Conservation (phyloP, 345 rosid genomes). For the Camelina sativa region DNA sequence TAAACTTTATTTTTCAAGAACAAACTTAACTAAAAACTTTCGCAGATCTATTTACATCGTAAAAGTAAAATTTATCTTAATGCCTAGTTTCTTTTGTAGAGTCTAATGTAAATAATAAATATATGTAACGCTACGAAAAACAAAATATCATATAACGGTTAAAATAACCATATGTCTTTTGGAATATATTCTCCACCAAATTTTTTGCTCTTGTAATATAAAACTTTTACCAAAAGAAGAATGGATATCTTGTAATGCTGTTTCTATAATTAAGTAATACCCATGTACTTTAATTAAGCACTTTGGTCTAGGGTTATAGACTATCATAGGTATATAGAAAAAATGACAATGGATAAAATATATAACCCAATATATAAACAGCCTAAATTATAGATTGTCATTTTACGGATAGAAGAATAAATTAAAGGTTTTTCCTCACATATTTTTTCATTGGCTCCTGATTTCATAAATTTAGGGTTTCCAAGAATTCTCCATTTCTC, state of each 20-base stretch:
- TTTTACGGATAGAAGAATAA: constrained; percentile 19
- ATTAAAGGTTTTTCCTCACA: neutral
- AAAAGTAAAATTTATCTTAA: neutral
- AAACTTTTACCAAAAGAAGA: constrained; percentile 64
- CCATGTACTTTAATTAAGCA: constrained; percentile 29
- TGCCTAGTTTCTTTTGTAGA: neutral
- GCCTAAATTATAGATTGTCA: constrained; percentile 4
- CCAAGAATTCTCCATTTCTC: constrained; percentile 32
- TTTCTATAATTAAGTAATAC: constrained; percentile 8
- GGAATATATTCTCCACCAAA: constrained; percentile 50
- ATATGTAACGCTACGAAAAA: neutral
- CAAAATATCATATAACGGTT: constrained; percentile 4
- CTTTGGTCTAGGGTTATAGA: constrained; percentile 46
- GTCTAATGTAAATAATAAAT: neutral
- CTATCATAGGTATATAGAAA: constrained; percentile 25
- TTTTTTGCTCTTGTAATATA: constrained; percentile 10
- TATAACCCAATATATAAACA: constrained; percentile 17
- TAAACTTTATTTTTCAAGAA: neutral
- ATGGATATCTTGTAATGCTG: constrained; percentile 56
- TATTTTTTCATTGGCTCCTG: constrained; percentile 24
- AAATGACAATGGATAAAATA: constrained; percentile 15
- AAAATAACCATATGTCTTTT: constrained; percentile 40
- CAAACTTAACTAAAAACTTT: neutral
- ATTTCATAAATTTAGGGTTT: constrained; percentile 59
- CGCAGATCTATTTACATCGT: neutral